Evolutionary conservation across 73 alveolate genomes (phyloP).

Genomic region (Tetrahymena thermophila): DNA sequence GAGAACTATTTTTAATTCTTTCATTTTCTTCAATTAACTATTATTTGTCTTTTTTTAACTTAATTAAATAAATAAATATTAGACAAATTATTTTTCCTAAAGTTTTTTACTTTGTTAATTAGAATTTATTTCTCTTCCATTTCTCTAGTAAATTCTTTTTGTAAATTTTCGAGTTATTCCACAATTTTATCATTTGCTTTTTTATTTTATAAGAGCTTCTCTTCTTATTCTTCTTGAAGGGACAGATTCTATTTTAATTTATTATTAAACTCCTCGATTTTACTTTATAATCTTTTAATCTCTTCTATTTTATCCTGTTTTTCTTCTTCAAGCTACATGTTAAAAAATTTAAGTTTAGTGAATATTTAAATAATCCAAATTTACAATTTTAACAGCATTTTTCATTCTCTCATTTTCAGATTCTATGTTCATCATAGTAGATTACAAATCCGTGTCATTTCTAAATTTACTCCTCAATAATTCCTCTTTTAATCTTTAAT

Average conservation of each 20-base stretch:
- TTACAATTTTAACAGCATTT: neutral
- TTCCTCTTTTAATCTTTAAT: neutral
- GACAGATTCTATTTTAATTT: neutral
- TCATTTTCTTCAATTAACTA: neutral
- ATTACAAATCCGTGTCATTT: neutral
- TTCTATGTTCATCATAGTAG: neutral
- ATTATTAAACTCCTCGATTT: neutral
- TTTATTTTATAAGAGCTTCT: neutral
- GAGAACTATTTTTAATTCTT: neutral
- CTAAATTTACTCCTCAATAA: neutral
- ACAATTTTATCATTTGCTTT: neutral
- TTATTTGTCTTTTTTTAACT: neutral
- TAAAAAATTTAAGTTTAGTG: neutral
- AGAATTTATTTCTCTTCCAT: neutral
- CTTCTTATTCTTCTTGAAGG: neutral
- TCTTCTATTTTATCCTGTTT: neutral
- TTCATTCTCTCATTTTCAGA: neutral
- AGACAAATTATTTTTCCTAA: neutral
- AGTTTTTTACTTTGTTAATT: neutral
- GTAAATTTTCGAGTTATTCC: neutral
- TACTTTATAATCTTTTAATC: neutral
- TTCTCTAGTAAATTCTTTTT: neutral
- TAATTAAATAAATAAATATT: neutral
- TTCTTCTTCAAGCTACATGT: neutral
- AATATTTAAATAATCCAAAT: neutral